These are phyloP conservation scores for Exophiala mesophila DNA, from an alignment of 2,329 filamentous ascomycete species.

Conservation along the genomic window DNA sequence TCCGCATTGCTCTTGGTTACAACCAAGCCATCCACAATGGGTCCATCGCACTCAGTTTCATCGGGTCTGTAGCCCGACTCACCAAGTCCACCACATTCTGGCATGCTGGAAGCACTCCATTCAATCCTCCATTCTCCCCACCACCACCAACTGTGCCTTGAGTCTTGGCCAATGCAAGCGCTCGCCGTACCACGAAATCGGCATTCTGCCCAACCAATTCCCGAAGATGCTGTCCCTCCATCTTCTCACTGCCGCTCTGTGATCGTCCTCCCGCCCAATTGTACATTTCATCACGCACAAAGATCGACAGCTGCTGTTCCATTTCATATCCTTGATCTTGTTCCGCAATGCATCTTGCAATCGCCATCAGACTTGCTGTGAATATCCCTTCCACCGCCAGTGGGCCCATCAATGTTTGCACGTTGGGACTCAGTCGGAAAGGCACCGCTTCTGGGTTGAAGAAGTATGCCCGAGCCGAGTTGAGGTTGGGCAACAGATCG, in stretches of 20 bases:
- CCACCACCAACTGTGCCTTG: conserved; percentile 30
- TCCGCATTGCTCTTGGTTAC: conserved; percentile 46
- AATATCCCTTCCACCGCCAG: conserved; percentile 95
- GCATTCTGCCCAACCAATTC: conserved; percentile 81
- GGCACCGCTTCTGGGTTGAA: conserved; percentile 93
- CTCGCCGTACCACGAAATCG: conserved; percentile 86
- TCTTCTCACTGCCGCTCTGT: conserved; percentile 28
- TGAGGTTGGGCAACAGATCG: conserved; percentile 88
- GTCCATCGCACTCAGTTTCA: conserved; percentile 82
- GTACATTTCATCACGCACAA: conserved; percentile 96
- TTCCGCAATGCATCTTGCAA: conserved; percentile 88
- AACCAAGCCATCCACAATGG: conserved; percentile 97
- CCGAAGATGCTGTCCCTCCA: conserved; percentile 65
- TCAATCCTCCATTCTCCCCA: conserved; percentile 9
- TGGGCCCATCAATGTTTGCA: conserved; percentile 94
- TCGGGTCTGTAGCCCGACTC: conserved; percentile 85
- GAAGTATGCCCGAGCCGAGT: conserved; percentile 77
- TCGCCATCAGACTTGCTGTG: conserved; percentile 91
- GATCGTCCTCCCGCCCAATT: conserved; percentile 77
- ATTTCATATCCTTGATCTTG: conserved; percentile 66
- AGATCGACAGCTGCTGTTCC: conserved; percentile 90
- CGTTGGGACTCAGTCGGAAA: conserved; percentile 92
- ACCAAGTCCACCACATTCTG: conserved; percentile 96
- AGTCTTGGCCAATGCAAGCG: conserved; percentile 72
- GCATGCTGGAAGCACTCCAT: conserved; percentile 77